phyloP scores from a whole-genome alignment of 208 protist species.

The Leishmania arabica region DNA sequence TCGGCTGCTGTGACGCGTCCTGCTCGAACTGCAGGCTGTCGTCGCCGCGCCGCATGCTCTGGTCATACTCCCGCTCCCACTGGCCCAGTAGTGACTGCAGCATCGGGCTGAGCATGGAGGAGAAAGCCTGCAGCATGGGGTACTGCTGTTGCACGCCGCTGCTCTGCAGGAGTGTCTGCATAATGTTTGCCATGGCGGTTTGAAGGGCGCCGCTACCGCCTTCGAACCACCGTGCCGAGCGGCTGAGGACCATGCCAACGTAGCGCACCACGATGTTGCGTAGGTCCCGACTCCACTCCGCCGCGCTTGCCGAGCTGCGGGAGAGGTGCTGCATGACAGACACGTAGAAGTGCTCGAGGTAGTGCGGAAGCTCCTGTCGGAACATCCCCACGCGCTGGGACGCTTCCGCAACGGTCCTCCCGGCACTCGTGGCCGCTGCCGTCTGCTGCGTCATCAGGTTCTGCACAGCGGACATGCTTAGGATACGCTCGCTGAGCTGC shows the following conservation, averaged over 20 bases:
- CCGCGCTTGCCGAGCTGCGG: conserved; percentile 5
- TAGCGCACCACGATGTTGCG: conserved; percentile 28
- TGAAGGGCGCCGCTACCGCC: conserved; percentile 12
- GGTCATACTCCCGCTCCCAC: conserved; percentile 36
- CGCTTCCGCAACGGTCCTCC: not conserved
- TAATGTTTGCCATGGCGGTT: conserved; percentile 8
- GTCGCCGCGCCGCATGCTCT: conserved; percentile 7
- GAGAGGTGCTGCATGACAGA: conserved; percentile 22
- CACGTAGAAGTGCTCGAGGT: conserved; percentile 23
- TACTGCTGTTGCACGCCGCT: conserved; percentile 1
- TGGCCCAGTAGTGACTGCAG: conserved; percentile 15
- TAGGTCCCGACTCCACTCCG: conserved; percentile 35
- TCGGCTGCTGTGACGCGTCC: not conserved
- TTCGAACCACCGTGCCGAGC: conserved; percentile 42
- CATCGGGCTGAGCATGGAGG: conserved; percentile 17
- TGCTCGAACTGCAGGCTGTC: conserved; percentile 24
- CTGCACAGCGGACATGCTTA: conserved; percentile 2
- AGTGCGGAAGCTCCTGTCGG: conserved; percentile 16
- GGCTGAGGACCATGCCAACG: conserved; percentile 31
- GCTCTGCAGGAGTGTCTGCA: conserved; percentile 10
- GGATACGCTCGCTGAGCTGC: conserved; percentile 11
- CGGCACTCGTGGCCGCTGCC: not conserved
- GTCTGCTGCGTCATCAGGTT: not conserved
- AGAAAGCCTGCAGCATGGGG: conserved; percentile 13
- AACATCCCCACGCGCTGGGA: conserved; percentile 5